Conservation (phyloP, 2,329 filamentous ascomycete species). For the Diplocarpon mali region DNA sequence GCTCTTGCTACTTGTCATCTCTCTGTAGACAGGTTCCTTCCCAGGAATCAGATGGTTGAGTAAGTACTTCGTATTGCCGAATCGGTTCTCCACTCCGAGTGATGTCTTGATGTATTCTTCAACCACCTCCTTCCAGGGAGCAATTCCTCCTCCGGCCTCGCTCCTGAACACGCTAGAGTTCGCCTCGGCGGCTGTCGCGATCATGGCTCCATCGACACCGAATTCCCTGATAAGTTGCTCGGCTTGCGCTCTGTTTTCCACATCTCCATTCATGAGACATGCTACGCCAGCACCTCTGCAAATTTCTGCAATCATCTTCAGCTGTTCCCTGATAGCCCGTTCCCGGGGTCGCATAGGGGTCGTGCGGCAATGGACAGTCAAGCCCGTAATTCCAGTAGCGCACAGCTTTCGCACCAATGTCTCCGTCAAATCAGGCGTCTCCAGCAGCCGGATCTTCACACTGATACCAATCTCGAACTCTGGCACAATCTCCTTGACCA, state of each 20-base stretch:
- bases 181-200: conserved; percentile 81
- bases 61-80: conserved; percentile 87
- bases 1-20: conserved; percentile 54
- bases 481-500: conserved; percentile 67
- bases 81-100: conserved; percentile 73
- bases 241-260: conserved; percentile 63
- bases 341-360: conserved; percentile 91
- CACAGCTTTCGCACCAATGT: conserved; percentile 67
- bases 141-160: conserved; percentile 55
- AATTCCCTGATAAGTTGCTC: conserved; percentile 62
- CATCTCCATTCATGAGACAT: conserved; percentile 93
- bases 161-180: conserved; percentile 81
- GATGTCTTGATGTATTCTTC: conserved; percentile 61
- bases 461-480: conserved; percentile 85
- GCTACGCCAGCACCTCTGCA: conserved; percentile 81
- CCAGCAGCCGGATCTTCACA: conserved; percentile 88
- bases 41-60: conserved; percentile 79
- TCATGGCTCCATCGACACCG: conserved; percentile 92
- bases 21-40: conserved; percentile 52
- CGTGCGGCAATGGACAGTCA: conserved; percentile 93
- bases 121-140: conserved; percentile 67
- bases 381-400: conserved; percentile 77
- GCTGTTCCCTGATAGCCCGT: conserved; percentile 72
- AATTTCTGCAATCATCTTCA: conserved; percentile 70
- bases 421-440: conserved; percentile 65